A percentile compares a stretch with the other conserved stretches of the same genome.
Evolutionary conservation across 495 filamentous ascomycete species (phyloP).

Genomic region (Chaetomium fimeti): DNA sequence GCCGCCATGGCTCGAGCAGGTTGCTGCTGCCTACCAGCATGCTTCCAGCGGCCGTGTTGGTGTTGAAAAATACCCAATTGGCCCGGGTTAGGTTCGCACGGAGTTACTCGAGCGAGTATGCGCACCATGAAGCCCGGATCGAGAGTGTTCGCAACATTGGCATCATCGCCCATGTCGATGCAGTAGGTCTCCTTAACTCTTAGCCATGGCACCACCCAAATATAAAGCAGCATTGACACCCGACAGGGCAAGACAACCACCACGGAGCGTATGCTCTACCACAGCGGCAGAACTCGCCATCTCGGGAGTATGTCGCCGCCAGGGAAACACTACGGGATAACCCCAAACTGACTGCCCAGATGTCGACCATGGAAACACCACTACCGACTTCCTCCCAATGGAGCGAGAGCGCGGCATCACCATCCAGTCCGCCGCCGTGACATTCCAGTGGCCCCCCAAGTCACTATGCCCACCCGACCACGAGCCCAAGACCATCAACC

Average conservation of each 20-base stretch:
- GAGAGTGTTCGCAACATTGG: constrained; percentile 84
- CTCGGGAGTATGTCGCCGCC: constrained; percentile 64
- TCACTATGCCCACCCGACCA: constrained; percentile 35
- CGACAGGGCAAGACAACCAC: constrained; percentile 93
- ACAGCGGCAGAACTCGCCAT: constrained; percentile 82
- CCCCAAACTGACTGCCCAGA: constrained; percentile 48
- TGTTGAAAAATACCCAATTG: constrained; percentile 25
- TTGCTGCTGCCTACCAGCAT: background rate
- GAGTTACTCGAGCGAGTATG: constrained; percentile 23
- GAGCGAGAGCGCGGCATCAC: constrained; percentile 94
- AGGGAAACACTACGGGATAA: constrained; percentile 18
- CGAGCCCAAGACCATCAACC: constrained; percentile 64
- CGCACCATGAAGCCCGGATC: constrained; percentile 39
- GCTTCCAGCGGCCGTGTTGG: constrained; percentile 2
- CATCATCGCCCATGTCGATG: constrained; percentile 99
- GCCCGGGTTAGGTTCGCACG: constrained; percentile 3
- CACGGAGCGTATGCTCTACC: constrained; percentile 98
- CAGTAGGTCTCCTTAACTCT: constrained; percentile 52
- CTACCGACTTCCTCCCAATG: constrained; percentile 95
- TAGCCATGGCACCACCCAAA: background rate
- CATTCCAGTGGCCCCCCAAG: constrained; percentile 73
- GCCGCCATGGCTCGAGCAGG: constrained; percentile 25
- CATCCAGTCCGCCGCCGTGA: constrained; percentile 96
- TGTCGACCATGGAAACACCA: constrained; percentile 95
- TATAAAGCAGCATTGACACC: constrained; percentile 10